Base-by-base conservation (phyloP, 768 basidiomycete species). In the Asterophora lycoperdoides region DNA sequence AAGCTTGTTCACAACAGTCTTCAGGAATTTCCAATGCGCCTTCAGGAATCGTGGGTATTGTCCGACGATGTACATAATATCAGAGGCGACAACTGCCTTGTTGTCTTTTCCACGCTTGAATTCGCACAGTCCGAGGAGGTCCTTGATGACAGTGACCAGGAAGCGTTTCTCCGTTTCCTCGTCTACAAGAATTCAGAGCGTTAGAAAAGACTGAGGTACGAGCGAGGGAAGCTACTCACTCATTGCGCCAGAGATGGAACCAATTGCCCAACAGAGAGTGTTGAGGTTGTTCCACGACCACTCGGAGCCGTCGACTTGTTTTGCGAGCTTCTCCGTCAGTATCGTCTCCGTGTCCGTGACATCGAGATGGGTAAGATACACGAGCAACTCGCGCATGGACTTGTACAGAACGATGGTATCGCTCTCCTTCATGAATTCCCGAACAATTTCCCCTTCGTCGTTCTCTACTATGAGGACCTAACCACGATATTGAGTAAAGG, bases 221-320 rank as follows among this genome's bases (percentile, higher is more conserved):
- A 28, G 33, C 14, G 23, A 23, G 6, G 23, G 23, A 23, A 23
- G 6, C 6, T 23, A 78, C 90, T 66, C 61, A 94, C 94, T 97
- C 96, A 98, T 99, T 2, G 95, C 94, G 36, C 94, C 93, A 17
- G 95, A 97, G 53, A 99, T 98, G 1, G 94, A 97, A 50, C 96
- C 96, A 59, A 98, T 99, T 46, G 96, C 96, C 96, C 96, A 99
- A 68, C 96, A 99, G 9, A 99, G 82, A 3, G 95, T 97, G 69
- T 98, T 99, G 47, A 98, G 75, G 65, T 98, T 98, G 60, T 96
- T 89, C 96, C 96, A 99, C 20, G 93, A 96, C 96, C 96, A 99
- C 68, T 99, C 96, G 9, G 87, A 83, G 13, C 92, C 93, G 60
- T 97, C 93, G 9, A 96, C 94, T 76, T 99, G 96, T 69, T 94